Evolutionary conservation across 2,329 filamentous ascomycete genomes (phyloP), one percentile per base, ranked within the genome.

Genomic region (Phyllosticta paracitricarpa): DNA sequence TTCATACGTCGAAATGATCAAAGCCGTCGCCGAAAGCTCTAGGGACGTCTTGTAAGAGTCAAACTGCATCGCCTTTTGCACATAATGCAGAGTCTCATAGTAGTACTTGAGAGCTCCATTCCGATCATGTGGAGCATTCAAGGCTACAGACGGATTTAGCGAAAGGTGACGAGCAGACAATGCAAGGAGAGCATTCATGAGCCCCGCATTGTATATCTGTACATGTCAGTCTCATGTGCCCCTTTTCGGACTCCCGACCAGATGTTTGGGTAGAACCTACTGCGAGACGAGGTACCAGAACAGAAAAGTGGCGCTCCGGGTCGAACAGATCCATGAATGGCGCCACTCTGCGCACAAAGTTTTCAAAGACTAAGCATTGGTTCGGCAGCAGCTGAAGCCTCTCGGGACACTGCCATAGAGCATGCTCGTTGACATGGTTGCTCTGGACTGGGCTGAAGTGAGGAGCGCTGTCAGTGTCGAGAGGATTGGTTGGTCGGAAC

Each of bases 1-100:
- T 69, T 87, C 84, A 64, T 86, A 87, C 0, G 82, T 83, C 7
- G 82, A 84, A 28, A 87, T 82, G 12, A 86, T 76, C 0, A 86
- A 72, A 0, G 82, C 79, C 0, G 83, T 87, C 0, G 81, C 80
- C 25, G 85, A 76, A 0, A 87, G 73, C 66, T 87, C 84, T 10
- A 77, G 75, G 26, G 81, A 84, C 51, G 77, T 79, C 5, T 80
- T 81, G 66, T 86, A 87, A 0, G 78, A 80, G 0, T 79, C 75
- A 64, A 82, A 84, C 7, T 81, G 77, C 70, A 87, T 79, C 0
- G 84, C 82, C 40, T 80, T 79, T 57, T 83, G 82, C 0, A 86
- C 72, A 63, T 86, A 87, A 57, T 83, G 81, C 0, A 87, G 72
- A 0, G 84, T 85, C 66, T 86, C 82, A 66, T 84, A 83, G 67